phyloP scores from a whole-genome alignment of 129 eudicot genomes.

The Pseudognaphalium luteoalbum region DNA sequence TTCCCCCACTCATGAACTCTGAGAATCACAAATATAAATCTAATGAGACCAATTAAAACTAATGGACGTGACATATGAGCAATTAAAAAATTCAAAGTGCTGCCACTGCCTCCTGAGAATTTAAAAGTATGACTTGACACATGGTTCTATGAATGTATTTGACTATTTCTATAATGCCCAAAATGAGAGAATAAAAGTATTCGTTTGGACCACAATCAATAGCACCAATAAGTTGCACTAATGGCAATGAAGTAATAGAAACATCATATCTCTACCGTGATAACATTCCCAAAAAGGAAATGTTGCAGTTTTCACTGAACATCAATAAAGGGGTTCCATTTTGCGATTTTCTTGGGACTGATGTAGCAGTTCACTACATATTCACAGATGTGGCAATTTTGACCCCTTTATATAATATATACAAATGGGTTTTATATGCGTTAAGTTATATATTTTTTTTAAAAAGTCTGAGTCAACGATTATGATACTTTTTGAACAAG shows the following conservation, averaged over 20 bases:
- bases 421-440: neutral
- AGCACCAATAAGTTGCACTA: neutral
- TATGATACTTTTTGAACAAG: too few species aligned
- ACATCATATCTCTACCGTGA: neutral
- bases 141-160: neutral
- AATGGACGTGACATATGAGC: neutral
- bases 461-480: neutral
- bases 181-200: neutral
- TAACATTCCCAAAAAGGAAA: neutral
- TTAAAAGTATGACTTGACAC: conserved; percentile 2
- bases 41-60: neutral
- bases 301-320: neutral
- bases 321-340: neutral
- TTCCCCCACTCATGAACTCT: conserved; percentile 98
- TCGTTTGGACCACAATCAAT: neutral
- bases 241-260: neutral
- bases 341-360: neutral
- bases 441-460: neutral
- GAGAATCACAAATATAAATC: conserved; percentile 24
- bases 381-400: neutral
- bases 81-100: conserved; percentile 9
- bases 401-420: neutral
- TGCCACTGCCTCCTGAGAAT: neutral
- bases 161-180: neutral
- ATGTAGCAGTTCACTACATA: neutral